Conservation (phyloP, 2,329 filamentous ascomycete genomes). For the Neofusicoccum sp. region DNA sequence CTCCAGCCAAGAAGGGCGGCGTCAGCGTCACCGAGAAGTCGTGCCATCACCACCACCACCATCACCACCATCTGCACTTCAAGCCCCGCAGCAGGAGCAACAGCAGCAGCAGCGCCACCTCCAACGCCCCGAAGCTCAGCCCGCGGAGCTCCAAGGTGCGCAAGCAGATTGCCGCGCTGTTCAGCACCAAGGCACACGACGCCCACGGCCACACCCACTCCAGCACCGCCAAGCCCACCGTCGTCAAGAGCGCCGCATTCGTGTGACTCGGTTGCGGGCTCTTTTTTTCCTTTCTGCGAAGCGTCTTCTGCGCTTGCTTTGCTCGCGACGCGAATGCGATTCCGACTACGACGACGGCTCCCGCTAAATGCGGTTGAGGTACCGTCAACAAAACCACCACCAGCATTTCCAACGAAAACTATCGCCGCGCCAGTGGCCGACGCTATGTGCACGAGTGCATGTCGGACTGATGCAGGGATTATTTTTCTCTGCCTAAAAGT, state of each 20-base stretch:
- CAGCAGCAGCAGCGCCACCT: not conserved
- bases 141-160: constrained; percentile 8
- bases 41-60: not conserved
- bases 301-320: not conserved
- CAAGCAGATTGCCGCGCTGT: constrained; percentile 13
- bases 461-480: not conserved
- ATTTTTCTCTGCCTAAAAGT: not conserved
- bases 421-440: not conserved
- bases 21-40: constrained; percentile 9
- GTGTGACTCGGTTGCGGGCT: constrained; percentile 10
- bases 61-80: too few relatives aligned
- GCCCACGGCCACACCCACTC: too few relatives aligned
- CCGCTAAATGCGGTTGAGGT: constrained; percentile 11
- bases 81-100: constrained; percentile 7
- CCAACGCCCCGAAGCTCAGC: not conserved
- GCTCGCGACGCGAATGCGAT: not conserved
- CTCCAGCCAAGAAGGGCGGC: not conserved
- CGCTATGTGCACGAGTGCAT: not conserved
- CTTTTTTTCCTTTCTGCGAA: not conserved
- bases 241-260: not conserved
- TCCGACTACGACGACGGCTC: not conserved
- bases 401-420: not conserved
- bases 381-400: too few relatives aligned
- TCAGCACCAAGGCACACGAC: constrained; percentile 1
- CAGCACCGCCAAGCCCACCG: not conserved